Conservation (phyloP, 2,329 filamentous ascomycete species). For the Diaporthe citri region DNA sequence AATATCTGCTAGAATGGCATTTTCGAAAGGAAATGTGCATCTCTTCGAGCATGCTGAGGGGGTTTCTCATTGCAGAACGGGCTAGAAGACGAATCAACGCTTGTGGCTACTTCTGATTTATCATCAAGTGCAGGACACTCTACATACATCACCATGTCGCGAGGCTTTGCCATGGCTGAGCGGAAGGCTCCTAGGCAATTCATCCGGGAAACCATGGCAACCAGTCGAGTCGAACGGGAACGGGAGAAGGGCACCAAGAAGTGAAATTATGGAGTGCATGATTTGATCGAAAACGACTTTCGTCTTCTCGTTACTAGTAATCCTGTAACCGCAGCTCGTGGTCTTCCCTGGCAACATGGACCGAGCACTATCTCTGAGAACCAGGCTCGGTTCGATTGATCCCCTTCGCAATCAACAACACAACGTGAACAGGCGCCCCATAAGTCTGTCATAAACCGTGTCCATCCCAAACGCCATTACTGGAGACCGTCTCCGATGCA, state of each 20-base stretch:
- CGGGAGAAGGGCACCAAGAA: neutral
- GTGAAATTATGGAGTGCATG: neutral
- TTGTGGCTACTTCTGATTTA: neutral
- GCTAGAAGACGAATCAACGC: neutral
- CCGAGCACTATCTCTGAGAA: neutral
- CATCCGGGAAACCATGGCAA: neutral
- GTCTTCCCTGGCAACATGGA: neutral
- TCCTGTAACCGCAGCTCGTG: neutral
- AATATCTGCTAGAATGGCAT: neutral
- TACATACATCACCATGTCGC: neutral
- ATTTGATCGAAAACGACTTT: neutral
- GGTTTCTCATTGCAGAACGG: neutral
- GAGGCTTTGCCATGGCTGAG: neutral
- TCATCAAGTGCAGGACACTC: neutral
- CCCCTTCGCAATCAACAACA: neutral
- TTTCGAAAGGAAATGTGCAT: neutral
- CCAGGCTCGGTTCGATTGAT: neutral
- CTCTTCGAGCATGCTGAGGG: neutral
- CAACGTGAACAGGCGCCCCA: neutral
- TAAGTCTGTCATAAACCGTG: neutral
- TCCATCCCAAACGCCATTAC: conserved; percentile 20
- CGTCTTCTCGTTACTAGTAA: neutral
- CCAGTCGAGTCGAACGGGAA: neutral
- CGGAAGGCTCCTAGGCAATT: too few relatives aligned
- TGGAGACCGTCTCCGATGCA: conserved; percentile 28